phyloP scores from a whole-genome alignment of 257 asterid genomes.

The Gentiana dahurica region DNA sequence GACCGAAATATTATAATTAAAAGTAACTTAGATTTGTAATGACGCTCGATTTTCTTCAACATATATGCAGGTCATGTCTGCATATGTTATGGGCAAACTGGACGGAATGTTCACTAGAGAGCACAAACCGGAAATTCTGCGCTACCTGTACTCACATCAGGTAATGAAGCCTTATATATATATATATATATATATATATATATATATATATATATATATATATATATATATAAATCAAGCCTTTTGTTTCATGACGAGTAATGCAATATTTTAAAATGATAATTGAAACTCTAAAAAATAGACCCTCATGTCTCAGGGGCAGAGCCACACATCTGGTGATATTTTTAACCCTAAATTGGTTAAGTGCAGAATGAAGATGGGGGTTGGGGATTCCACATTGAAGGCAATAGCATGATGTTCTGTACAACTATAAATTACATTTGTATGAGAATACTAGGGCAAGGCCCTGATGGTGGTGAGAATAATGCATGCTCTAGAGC shows the following conservation, averaged over 20 bases:
- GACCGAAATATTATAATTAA: no score
- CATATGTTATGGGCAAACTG: conserved; percentile 23
- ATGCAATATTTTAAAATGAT: no score
- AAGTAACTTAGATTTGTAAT: no score
- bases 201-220: no score
- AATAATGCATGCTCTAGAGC: conserved; percentile 19
- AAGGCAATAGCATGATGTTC: conserved; percentile 40
- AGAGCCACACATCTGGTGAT: no score
- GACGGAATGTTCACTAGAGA: conserved; percentile 16
- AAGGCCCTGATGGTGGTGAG: conserved; percentile 22
- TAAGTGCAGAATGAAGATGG: conserved; percentile 37
- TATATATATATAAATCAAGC: no score
- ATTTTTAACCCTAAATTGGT: neutral
- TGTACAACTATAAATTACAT: conserved; percentile 29
- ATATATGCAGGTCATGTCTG: conserved; percentile 17
- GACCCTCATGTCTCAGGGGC: no score
- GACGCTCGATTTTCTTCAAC: no score
- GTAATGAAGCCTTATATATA: conserved; percentile 1
- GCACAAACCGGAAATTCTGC: conserved; percentile 22
- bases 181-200: no score
- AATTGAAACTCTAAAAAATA: no score
- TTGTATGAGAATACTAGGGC: conserved; percentile 30
- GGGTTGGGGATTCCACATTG: conserved; percentile 48
- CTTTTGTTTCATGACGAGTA: no score
- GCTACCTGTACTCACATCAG: conserved; percentile 28